Conservation (phyloP, 768 basidiomycete genomes). For the Termitomyces sp. region DNA sequence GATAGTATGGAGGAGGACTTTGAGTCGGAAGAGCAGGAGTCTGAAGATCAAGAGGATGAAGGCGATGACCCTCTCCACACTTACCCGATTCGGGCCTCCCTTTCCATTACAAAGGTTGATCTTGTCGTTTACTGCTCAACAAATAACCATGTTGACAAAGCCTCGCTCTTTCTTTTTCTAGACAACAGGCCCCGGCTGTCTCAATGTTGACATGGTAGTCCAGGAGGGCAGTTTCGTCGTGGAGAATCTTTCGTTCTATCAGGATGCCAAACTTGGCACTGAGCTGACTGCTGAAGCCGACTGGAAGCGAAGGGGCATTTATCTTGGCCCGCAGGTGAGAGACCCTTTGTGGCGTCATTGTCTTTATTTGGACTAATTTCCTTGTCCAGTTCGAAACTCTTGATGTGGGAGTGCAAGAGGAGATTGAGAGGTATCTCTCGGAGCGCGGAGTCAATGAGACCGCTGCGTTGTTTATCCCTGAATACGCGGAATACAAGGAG, state of each 20-base stretch:
- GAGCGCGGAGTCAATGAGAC: constrained; percentile 86
- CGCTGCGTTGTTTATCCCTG: constrained; percentile 82
- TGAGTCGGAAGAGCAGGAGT: constrained; percentile 19
- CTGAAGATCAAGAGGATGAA: constrained; percentile 17
- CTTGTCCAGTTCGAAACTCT: constrained; percentile 76
- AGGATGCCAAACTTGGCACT: constrained; percentile 62
- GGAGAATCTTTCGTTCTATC: constrained; percentile 87
- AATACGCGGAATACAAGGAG: constrained; percentile 87
- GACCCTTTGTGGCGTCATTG: neutral
- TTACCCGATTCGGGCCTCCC: constrained; percentile 72
- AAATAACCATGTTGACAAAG: neutral
- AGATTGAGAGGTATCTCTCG: constrained; percentile 83
- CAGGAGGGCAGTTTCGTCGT: constrained; percentile 80
- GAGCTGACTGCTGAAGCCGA: constrained; percentile 85
- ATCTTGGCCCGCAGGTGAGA: constrained; percentile 83
- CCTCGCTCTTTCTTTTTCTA: constrained; percentile 17
- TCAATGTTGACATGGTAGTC: constrained; percentile 73
- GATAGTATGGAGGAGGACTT: constrained; percentile 38
- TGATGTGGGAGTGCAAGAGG: constrained; percentile 81
- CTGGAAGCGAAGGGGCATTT: constrained; percentile 88
- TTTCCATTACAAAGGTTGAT: constrained; percentile 80
- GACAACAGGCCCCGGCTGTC: constrained; percentile 51
- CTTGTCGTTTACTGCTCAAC: neutral
- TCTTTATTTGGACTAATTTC: neutral
- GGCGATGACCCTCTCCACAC: constrained; percentile 27